These are phyloP conservation scores for Aurantiochytrium sp. DNA, from an alignment of 108 stramenopile species.

Conservation along the genomic window DNA sequence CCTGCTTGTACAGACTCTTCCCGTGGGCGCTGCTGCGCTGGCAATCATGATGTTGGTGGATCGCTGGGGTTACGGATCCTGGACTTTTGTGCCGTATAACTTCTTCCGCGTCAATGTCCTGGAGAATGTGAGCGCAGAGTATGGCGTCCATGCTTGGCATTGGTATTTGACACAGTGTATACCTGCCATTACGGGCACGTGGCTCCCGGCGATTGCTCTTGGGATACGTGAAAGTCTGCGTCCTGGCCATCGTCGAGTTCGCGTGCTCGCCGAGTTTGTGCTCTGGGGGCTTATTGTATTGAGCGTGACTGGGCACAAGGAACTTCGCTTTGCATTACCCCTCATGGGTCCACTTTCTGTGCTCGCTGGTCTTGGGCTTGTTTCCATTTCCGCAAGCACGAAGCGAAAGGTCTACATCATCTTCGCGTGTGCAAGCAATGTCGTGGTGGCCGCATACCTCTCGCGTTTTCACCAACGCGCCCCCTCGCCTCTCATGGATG, in stretches of 20 bases:
- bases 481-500: background rate
- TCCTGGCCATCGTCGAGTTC: background rate
- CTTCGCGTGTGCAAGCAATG: background rate
- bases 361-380: background rate
- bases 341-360: background rate
- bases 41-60: background rate
- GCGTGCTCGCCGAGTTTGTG: background rate
- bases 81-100: conserved; percentile 6
- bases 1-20: background rate
- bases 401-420: background rate
- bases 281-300: background rate
- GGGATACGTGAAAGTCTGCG: background rate
- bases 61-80: background rate
- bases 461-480: background rate
- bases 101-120: background rate
- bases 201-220: background rate
- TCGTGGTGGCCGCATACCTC: background rate
- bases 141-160: background rate
- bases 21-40: background rate
- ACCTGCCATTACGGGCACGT: background rate
- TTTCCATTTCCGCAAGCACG: background rate
- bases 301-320: background rate
- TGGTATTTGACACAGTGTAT: background rate
- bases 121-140: conserved; percentile 8
- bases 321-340: background rate